These are phyloP conservation scores for Sordariomycetes sp. DNA, from an alignment of 2,329 filamentous ascomycete genomes.

Conservation along the genomic window DNA sequence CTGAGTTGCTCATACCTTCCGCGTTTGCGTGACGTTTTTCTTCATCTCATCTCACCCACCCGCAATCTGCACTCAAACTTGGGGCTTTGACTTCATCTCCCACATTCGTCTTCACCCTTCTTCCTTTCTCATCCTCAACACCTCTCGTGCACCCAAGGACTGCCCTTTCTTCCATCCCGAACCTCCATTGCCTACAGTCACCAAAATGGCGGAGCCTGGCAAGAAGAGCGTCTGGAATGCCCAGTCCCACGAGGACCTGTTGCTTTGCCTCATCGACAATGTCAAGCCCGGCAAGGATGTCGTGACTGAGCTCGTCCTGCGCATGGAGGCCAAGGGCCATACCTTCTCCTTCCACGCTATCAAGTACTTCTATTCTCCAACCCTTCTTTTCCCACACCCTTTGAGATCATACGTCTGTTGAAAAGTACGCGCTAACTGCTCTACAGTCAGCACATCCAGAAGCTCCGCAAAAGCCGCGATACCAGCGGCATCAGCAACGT, in stretches of 20 bases:
- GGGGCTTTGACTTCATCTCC: too few relatives aligned
- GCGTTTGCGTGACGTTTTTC: background rate
- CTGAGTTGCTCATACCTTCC: conserved; percentile 2
- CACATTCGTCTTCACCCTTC: conserved; percentile 4
- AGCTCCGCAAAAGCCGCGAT: conserved; percentile 28
- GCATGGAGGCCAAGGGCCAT: conserved; percentile 24
- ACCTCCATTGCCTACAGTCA: too few relatives aligned
- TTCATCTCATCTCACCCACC: conserved; percentile 4
- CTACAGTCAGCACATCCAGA: conserved; percentile 35
- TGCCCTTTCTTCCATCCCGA: conserved; percentile 2
- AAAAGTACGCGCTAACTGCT: background rate
- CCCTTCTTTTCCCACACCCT: background rate
- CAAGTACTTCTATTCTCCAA: conserved; percentile 20
- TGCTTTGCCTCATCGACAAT: conserved; percentile 24
- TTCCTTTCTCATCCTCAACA: conserved; percentile 3
- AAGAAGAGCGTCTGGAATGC: conserved; percentile 19
- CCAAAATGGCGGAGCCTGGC: too few relatives aligned
- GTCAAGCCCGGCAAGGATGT: conserved; percentile 22
- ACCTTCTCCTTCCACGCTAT: conserved; percentile 27
- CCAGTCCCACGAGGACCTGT: conserved; percentile 26
- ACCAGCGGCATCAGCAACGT: conserved; percentile 12
- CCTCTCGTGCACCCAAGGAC: conserved; percentile 1
- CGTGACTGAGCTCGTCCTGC: conserved; percentile 19
- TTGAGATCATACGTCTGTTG: background rate
- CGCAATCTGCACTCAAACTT: too few relatives aligned